phyloP scores from a whole-genome alignment of 768 basidiomycete genomes.

The Auriculariales sp. region DNA sequence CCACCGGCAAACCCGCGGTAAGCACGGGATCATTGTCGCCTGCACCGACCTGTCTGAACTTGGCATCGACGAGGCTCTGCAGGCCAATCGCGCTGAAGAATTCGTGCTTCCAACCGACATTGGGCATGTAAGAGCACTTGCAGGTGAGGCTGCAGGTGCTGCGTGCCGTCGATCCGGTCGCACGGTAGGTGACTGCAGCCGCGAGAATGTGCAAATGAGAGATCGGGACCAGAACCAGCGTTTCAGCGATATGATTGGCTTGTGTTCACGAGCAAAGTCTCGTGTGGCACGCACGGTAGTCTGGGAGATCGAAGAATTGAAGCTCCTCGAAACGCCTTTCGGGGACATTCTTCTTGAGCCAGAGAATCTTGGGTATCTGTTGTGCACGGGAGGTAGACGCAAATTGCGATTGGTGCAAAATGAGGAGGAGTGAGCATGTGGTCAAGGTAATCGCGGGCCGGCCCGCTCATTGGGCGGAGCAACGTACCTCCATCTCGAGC shows the following conservation, averaged over 20 bases:
- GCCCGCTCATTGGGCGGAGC: too few relatives aligned
- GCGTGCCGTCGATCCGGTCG: slow-evolving; percentile 59
- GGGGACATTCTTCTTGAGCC: slow-evolving; percentile 86
- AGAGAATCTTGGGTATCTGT: slow-evolving; percentile 90
- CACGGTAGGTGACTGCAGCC: slow-evolving; percentile 72
- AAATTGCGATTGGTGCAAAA: too few relatives aligned
- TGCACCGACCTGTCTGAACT: slow-evolving; percentile 65
- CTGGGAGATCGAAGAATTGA: slow-evolving; percentile 87
- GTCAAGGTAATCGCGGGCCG: too few relatives aligned
- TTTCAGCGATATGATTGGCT: background rate
- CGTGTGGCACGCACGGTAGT: slow-evolving; percentile 34
- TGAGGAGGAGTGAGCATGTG: too few relatives aligned
- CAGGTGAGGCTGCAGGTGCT: slow-evolving; percentile 91
- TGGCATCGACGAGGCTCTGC: slow-evolving; percentile 46
- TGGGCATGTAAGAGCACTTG: slow-evolving; percentile 88
- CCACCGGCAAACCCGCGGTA: slow-evolving; percentile 73
- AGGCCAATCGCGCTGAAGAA: slow-evolving; percentile 84
- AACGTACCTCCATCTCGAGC: slow-evolving; percentile 99
- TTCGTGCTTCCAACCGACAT: slow-evolving; percentile 71
- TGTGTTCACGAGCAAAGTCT: background rate
- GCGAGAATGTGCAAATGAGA: too few relatives aligned
- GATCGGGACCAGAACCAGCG: too few relatives aligned
- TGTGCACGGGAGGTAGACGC: too few relatives aligned
- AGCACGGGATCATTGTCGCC: slow-evolving; percentile 24
- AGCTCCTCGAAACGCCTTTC: slow-evolving; percentile 52